Evolutionary conservation across 2,329 filamentous ascomycete genomes (phyloP).

Genomic region (Fusarium sp.): DNA sequence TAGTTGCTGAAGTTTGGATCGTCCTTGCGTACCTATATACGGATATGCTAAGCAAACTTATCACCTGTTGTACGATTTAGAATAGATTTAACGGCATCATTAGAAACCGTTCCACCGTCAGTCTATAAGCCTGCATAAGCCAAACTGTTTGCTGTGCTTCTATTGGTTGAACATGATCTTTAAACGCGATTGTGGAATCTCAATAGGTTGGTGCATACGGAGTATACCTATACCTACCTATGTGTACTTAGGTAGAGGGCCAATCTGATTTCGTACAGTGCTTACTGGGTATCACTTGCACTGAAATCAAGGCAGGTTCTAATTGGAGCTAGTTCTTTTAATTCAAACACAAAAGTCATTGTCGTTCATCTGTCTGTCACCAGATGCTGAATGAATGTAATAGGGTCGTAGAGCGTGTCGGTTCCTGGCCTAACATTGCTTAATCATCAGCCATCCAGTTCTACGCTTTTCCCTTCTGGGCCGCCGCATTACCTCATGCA

Average conservation of each 20-base stretch:
- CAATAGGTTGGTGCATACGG: not conserved
- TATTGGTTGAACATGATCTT: not conserved
- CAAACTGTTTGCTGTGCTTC: not conserved
- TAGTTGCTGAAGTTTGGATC: not conserved
- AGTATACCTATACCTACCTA: not conserved
- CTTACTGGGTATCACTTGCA: not conserved
- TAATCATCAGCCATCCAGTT: conserved; percentile 7
- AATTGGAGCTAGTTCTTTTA: not conserved
- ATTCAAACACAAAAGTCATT: not conserved
- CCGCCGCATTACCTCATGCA: conserved; percentile 44
- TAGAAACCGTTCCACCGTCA: not conserved
- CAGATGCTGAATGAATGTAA: not conserved
- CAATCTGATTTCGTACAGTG: not conserved
- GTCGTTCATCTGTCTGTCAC: not conserved
- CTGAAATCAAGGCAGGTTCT: not conserved
- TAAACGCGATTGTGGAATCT: not conserved
- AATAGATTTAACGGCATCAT: not conserved
- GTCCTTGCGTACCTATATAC: not conserved
- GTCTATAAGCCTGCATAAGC: not conserved
- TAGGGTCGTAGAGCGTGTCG: not conserved
- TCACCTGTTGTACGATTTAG: not conserved
- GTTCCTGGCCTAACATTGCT: conserved; percentile 6
- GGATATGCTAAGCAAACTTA: too few species aligned
- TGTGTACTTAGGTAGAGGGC: not conserved
- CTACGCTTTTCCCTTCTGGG: conserved; percentile 18